phyloP scores from a whole-genome alignment of 129 eudicot genomes.

The Rutidosis leptorrhynchoides region DNA sequence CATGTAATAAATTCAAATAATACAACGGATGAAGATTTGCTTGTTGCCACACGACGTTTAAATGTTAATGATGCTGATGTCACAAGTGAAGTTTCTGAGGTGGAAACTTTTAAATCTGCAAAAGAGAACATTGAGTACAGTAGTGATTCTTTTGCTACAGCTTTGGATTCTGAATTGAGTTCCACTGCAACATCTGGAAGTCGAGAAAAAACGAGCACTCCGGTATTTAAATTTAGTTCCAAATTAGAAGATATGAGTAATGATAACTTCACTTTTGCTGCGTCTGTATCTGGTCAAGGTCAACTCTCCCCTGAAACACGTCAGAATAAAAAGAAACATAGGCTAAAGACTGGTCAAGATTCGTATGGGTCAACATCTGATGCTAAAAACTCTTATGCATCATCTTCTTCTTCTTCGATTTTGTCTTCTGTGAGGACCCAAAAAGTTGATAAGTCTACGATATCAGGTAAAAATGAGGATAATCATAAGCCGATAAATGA shows the following conservation, averaged over 20 bases:
- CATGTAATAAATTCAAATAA: constrained; percentile 33
- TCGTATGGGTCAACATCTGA: constrained; percentile 36
- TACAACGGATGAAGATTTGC: constrained; percentile 52
- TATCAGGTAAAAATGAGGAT: constrained; percentile 32
- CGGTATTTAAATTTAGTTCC: constrained; percentile 44
- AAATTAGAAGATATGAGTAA: constrained; percentile 40
- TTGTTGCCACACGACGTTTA: constrained; percentile 48
- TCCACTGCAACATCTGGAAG: constrained; percentile 42
- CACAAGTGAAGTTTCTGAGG: constrained; percentile 33
- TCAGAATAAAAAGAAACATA: constrained; percentile 65
- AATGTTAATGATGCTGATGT: constrained; percentile 44
- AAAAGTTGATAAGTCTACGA: constrained; percentile 33
- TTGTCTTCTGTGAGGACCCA: constrained; percentile 37
- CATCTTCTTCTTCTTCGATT: constrained; percentile 34
- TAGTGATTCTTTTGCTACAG: constrained; percentile 60
- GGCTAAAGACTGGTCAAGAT: constrained; percentile 50
- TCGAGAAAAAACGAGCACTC: constrained; percentile 46
- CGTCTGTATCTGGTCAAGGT: constrained; percentile 53
- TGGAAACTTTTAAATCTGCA: constrained; percentile 78
- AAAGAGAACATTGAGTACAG: constrained; percentile 57
- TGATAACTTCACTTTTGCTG: constrained; percentile 66
- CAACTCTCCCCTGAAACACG: constrained; percentile 48
- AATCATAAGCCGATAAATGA: constrained; percentile 38
- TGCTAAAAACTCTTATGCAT: constrained; percentile 27
- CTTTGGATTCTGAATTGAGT: constrained; percentile 55